Evolutionary conservation across 495 filamentous ascomycete species (phyloP).

Genomic region (Chaetomium fimeti): DNA sequence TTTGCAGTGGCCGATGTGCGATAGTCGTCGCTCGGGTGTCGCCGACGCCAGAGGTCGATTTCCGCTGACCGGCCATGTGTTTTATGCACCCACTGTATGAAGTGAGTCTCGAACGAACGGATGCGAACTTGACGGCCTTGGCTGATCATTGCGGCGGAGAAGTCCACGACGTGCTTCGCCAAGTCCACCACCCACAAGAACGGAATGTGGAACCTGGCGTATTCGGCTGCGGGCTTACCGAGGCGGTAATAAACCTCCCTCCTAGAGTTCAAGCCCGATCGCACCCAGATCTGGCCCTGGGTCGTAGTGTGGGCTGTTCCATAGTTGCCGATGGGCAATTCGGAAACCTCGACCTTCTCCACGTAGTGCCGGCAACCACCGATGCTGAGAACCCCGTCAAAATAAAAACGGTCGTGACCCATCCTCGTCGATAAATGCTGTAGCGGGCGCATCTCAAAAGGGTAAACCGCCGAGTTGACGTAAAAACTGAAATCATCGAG

Average conservation of each 20-base stretch:
- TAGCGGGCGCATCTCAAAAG: constrained; percentile 51
- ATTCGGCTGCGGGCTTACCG: constrained; percentile 53
- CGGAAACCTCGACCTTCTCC: constrained; percentile 52
- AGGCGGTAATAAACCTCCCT: constrained; percentile 62
- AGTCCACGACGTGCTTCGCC: constrained; percentile 67
- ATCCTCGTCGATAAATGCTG: constrained; percentile 48
- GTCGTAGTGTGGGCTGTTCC: constrained; percentile 48
- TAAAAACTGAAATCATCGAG: constrained; percentile 57
- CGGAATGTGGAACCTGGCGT: constrained; percentile 54
- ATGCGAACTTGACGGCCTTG: constrained; percentile 43
- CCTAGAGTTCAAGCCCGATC: constrained; percentile 42
- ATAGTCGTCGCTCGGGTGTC: constrained; percentile 55
- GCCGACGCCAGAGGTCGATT: constrained; percentile 51
- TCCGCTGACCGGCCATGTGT: constrained; percentile 38
- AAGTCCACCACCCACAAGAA: constrained; percentile 69
- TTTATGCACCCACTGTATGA: constrained; percentile 53
- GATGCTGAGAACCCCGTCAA: constrained; percentile 59
- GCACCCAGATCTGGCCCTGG: constrained; percentile 59
- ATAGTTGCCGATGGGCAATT: constrained; percentile 66
- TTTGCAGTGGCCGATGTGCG: constrained; percentile 55
- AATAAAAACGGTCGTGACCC: constrained; percentile 41
- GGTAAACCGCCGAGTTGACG: constrained; percentile 33
- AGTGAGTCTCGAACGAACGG: constrained; percentile 52
- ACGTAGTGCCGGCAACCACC: constrained; percentile 50
- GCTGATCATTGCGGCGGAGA: constrained; percentile 39